Evolutionary conservation across 768 basidiomycete species (phyloP).

Genomic region (Amanita phalloides): DNA sequence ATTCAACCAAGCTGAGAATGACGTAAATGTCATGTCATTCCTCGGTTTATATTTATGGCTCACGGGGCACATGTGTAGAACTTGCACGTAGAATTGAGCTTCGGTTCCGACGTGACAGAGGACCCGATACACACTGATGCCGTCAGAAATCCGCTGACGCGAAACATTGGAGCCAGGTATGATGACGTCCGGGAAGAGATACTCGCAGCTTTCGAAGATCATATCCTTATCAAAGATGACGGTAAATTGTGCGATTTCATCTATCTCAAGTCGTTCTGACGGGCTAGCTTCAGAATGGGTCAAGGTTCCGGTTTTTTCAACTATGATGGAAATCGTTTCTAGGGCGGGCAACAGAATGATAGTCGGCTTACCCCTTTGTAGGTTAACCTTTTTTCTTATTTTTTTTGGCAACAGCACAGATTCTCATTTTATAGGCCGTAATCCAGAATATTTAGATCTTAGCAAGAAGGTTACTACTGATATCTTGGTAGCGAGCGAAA

Average conservation of each 20-base stretch:
- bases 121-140: too few relatives aligned
- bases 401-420: too few relatives aligned
- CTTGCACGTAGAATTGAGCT: too few relatives aligned
- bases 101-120: too few relatives aligned
- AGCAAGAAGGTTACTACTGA: slow-evolving; percentile 10
- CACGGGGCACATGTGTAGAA: too few relatives aligned
- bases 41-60: too few relatives aligned
- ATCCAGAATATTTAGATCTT: slow-evolving; percentile 11
- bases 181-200: too few relatives aligned
- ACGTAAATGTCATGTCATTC: not conserved
- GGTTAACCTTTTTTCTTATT: not conserved
- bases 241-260: too few relatives aligned
- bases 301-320: slow-evolving; percentile 6
- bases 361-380: slow-evolving; percentile 18
- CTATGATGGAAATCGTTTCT: slow-evolving; percentile 13
- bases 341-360: slow-evolving; percentile 14
- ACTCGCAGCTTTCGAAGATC: too few relatives aligned
- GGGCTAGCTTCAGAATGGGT: slow-evolving; percentile 11
- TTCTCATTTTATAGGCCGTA: slow-evolving; percentile 10
- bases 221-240: too few relatives aligned
- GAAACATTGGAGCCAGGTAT: too few relatives aligned
- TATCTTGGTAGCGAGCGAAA: slow-evolving; percentile 9
- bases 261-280: not conserved
- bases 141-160: too few relatives aligned
- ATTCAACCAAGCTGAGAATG: slow-evolving; percentile 24